Base-by-base conservation (phyloP, 2,329 filamentous ascomycete genomes). In the Parascedosporium putredinis region DNA sequence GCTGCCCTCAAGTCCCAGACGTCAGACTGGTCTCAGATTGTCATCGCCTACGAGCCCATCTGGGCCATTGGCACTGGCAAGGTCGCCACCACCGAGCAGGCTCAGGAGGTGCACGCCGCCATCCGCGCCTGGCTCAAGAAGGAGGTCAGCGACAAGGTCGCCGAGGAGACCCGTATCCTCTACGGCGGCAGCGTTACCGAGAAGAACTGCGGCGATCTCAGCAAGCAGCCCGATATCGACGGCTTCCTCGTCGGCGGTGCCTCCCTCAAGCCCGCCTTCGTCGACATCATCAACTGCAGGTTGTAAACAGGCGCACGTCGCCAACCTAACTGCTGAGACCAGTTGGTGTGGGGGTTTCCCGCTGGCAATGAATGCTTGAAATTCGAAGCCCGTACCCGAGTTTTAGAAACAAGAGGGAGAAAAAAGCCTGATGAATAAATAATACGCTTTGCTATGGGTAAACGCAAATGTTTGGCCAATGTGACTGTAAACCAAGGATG, bases 1-100 rank as follows among this genome's bases (percentile, higher is more conserved):
- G 78, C 81, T 56, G 89, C 89, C 57, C 87, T 91, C 56, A 83
- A 89, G 67, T 69, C 73, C 61, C 76, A 85, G 74, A 73, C 88
- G 64, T 73, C 80, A 61, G 87, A 95, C 74, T 98, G 93, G 93
- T 79, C 75, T 63, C 93, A 93, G 76, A 80, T 98, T 57, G 93
- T 98, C 66, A 79, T 98, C 62, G 93, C 93, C 63, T 98, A 98
- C 72, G 93, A 98, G 80, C 93, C 93, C 63, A 94, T 98, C 76
- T 98, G 93, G 91, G 89, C 81, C 66, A 86, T 83, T 59, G 91
- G 91, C 60, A 97, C 93, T 58, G 93, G 93, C 69, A 94, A 93
- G 76, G 88, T 94, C 57, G 88, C 88, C 59, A 86, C 83, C 55
- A 89, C 83, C 53, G 77, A 88, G 72, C 89, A 95, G 78, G 89